A percentile compares a stretch with the other conserved stretches of the same genome.
Evolutionary conservation across 257 asterid genomes (phyloP).

Genomic region (Knoxia roxburghii): DNA sequence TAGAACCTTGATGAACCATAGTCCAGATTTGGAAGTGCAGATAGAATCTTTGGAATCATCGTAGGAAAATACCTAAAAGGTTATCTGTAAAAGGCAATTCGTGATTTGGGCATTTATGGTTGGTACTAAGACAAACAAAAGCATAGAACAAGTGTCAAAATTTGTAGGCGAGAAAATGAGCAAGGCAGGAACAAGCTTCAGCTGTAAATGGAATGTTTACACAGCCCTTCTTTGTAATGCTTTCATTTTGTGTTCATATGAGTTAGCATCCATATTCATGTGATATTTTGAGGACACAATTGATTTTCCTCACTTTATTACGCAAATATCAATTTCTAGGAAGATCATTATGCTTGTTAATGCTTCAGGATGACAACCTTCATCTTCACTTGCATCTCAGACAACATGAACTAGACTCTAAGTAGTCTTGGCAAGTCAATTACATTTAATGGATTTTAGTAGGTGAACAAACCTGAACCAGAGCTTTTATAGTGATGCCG

Average conservation of each 20-base stretch:
- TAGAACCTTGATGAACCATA: neutral
- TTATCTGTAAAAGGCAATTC: neutral
- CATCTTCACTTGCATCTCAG: neutral
- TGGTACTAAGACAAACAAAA: neutral
- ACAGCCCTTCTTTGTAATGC: neutral
- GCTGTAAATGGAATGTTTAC: neutral
- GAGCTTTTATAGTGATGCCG: neutral
- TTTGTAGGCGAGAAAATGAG: neutral
- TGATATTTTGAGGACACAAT: neutral
- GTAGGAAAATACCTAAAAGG: neutral
- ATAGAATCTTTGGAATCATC: neutral
- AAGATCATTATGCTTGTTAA: neutral
- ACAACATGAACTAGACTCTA: neutral
- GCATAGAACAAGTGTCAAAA: neutral
- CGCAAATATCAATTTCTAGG: no score
- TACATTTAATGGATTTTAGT: neutral
- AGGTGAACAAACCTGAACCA: neutral
- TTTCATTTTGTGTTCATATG: neutral
- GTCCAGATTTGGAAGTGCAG: neutral
- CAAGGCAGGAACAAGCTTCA: neutral
- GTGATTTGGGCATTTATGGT: neutral
- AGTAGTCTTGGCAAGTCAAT: neutral
- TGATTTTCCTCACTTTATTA: no score
- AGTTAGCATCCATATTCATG: neutral
- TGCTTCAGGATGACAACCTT: neutral